These are phyloP conservation scores for Barbarea vulgaris DNA, from an alignment of 345 rosid species.

Conservation along the genomic window DNA sequence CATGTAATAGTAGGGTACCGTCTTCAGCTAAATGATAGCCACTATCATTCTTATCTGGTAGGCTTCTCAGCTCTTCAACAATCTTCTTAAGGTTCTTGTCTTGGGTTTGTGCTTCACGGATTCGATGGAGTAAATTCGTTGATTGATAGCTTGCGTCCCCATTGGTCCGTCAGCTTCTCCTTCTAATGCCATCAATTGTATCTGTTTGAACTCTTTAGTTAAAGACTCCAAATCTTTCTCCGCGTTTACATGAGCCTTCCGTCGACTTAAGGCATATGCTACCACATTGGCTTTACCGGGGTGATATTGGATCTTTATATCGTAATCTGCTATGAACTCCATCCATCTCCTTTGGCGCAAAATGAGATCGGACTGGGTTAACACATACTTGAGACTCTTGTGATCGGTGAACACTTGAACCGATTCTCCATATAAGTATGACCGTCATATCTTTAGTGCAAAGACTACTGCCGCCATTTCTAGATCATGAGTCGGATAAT, in stretches of 20 bases:
- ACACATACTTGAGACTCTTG: not conserved
- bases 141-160: not conserved
- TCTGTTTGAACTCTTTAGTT: no score
- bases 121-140: not conserved
- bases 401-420: not conserved
- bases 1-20: not conserved
- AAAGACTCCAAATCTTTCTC: not conserved
- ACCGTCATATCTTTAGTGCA: no score
- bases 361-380: not conserved
- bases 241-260: accelerated
- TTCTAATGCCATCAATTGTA: not conserved
- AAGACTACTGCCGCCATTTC: no score
- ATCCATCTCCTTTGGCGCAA: not conserved
- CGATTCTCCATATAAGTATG: no score
- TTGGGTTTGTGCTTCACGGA: not conserved
- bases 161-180: not conserved
- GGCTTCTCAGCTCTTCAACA: not conserved
- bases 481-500: no score
- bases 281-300: not conserved
- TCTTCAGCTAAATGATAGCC: not conserved
- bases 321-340: not conserved
- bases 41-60: not conserved
- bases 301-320: not conserved
- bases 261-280: not conserved
- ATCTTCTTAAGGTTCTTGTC: not conserved